A percentile compares a stretch with the other conserved stretches of the same genome.
phyloP scores from a whole-genome alignment of 208 protist species.

The Trypanosoma avium region DNA sequence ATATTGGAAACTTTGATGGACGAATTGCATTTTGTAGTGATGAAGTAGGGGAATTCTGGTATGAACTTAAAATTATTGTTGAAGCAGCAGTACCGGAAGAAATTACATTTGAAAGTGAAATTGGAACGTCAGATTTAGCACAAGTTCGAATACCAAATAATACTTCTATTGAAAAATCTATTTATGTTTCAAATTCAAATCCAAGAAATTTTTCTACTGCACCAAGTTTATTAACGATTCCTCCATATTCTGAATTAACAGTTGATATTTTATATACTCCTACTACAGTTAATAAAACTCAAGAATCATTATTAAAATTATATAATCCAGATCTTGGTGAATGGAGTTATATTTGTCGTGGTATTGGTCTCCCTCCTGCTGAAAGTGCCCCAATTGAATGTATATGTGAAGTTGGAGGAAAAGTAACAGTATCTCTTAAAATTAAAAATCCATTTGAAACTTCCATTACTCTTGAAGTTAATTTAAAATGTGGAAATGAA shows the following conservation, averaged over 20 bases:
- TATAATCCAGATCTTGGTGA: slow-evolving; percentile 62
- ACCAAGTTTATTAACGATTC: slow-evolving; percentile 42
- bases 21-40: slow-evolving; percentile 88
- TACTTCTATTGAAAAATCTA: slow-evolving; percentile 36
- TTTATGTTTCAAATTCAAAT: slow-evolving; percentile 74
- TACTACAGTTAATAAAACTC: slow-evolving; percentile 51
- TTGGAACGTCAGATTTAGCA: slow-evolving; percentile 61
- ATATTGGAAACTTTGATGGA: slow-evolving; percentile 65
- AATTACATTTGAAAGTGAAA: slow-evolving; percentile 63
- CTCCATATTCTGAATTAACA: slow-evolving; percentile 49
- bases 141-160: slow-evolving; percentile 82
- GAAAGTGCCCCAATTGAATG: slow-evolving; percentile 45
- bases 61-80: slow-evolving; percentile 82
- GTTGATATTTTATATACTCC: slow-evolving; percentile 81
- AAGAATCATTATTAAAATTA: slow-evolving; percentile 62
- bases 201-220: slow-evolving; percentile 52
- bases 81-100: slow-evolving; percentile 67
- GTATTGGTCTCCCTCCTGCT: slow-evolving; percentile 60
- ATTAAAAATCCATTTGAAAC: slow-evolving; percentile 79
- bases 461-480: slow-evolving; percentile 36
- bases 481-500: slow-evolving; percentile 27
- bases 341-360: slow-evolving; percentile 81
- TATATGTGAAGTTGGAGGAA: slow-evolving; percentile 49
- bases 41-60: slow-evolving; percentile 94
- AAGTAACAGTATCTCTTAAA: slow-evolving; percentile 38